These are phyloP conservation scores for Powellomyces hirtus DNA, from an alignment of 192 early-diverging fungal genomes.

Conservation along the genomic window DNA sequence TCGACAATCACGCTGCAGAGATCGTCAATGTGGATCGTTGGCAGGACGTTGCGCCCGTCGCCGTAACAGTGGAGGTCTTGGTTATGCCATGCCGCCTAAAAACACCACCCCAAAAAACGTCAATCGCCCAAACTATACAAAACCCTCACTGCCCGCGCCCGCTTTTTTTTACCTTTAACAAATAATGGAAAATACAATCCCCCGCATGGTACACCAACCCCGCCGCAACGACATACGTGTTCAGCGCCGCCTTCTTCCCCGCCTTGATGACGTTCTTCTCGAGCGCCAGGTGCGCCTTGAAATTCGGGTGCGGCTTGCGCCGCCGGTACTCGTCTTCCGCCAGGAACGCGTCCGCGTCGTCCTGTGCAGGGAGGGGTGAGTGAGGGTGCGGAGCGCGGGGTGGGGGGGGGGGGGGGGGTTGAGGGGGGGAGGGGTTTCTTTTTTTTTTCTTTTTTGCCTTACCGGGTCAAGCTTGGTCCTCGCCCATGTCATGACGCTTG, in stretches of 20 bases:
- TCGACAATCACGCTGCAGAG: conserved; percentile 55
- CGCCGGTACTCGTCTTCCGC: conserved; percentile 61
- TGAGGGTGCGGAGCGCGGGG: background rate
- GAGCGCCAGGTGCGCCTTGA: conserved; percentile 48
- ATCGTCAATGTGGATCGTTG: conserved; percentile 60
- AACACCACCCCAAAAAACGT: too few species aligned
- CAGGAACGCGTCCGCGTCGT: conserved; percentile 54
- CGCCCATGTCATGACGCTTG: conserved; percentile 63
- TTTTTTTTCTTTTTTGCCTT: too few species aligned
- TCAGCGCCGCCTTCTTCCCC: conserved; percentile 52
- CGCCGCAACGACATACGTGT: conserved; percentile 54
- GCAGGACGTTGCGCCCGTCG: conserved; percentile 54
- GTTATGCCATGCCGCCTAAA: conserved; percentile 60
- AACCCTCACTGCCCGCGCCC: background rate
- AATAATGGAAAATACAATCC: conserved; percentile 56
- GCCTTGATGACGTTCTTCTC: conserved; percentile 59
- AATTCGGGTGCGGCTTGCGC: conserved; percentile 59
- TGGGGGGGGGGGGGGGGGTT: too few species aligned
- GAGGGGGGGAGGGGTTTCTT: too few species aligned
- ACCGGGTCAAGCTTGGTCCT: conserved; percentile 57
- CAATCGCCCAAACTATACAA: too few species aligned
- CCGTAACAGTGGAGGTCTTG: conserved; percentile 53
- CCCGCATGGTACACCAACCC: conserved; percentile 59
- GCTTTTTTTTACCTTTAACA: conserved; percentile 62
- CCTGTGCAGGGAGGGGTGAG: too few species aligned